phyloP scores from a whole-genome alignment of 2,329 filamentous ascomycete species.

The Calonectria honghensis region DNA sequence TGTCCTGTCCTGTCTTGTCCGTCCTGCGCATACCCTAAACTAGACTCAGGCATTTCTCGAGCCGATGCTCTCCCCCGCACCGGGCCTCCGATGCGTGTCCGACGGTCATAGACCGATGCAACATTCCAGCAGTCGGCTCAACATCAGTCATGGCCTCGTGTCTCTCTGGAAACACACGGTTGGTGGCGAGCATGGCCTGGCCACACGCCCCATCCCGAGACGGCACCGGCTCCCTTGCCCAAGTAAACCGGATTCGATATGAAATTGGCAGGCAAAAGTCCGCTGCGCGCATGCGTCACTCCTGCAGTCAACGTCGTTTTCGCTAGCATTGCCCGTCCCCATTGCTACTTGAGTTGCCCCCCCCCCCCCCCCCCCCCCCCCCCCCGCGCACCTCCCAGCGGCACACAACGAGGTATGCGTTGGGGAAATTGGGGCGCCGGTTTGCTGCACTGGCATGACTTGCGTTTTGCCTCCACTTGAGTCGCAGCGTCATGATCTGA shows the following conservation, averaged over 20 bases:
- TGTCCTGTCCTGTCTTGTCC: background rate
- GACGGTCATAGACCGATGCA: slow-evolving; percentile 44
- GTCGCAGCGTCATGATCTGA: slow-evolving; percentile 52
- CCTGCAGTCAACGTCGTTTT: slow-evolving; percentile 26
- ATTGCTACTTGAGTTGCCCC: slow-evolving; percentile 4
- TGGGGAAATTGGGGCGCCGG: slow-evolving; percentile 28
- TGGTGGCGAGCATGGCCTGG: slow-evolving; percentile 32
- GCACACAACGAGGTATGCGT: slow-evolving; percentile 17
- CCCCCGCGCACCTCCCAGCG: slow-evolving; percentile 10
- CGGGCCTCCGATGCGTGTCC: slow-evolving; percentile 10
- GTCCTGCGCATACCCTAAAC: slow-evolving; percentile 5
- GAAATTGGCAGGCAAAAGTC: slow-evolving; percentile 8
- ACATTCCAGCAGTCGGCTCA: slow-evolving; percentile 48
- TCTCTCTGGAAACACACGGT: slow-evolving; percentile 43
- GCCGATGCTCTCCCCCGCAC: slow-evolving; percentile 15
- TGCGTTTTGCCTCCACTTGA: slow-evolving; percentile 45
- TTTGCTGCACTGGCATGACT: slow-evolving; percentile 52
- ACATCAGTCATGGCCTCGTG: slow-evolving; percentile 36
- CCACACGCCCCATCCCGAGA: slow-evolving; percentile 30
- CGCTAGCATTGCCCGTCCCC: slow-evolving; percentile 9
- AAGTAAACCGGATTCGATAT: background rate
- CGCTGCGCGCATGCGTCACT: slow-evolving; percentile 28
- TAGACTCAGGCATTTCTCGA: slow-evolving; percentile 23
- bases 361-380: background rate
- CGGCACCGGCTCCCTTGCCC: slow-evolving; percentile 4